These are phyloP conservation scores for Metschnikowia sp. DNA, from an alignment of 805 yeast species.

Conservation along the genomic window DNA sequence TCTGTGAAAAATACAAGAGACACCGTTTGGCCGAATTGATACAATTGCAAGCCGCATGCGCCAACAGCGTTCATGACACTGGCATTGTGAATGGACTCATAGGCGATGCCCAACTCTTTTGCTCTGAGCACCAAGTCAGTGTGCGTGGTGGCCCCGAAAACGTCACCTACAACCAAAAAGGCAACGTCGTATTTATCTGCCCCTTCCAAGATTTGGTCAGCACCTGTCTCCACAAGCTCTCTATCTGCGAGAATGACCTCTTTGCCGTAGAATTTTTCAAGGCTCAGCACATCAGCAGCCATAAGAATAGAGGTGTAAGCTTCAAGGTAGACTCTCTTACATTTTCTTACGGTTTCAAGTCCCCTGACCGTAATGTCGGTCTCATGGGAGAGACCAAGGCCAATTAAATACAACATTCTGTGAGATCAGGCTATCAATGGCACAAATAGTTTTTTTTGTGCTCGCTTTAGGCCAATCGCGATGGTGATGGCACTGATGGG, in stretches of 20 bases:
- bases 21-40: conserved; percentile 96
- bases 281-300: conserved; percentile 76
- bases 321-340: conserved; percentile 90
- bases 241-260: conserved; percentile 87
- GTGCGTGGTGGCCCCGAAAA: conserved; percentile 97
- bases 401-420: conserved; percentile 81
- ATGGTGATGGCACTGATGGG: neutral
- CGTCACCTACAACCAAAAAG: conserved; percentile 94
- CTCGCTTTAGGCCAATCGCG: too few relatives aligned
- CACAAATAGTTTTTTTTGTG: too few relatives aligned
- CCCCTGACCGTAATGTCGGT: conserved; percentile 95
- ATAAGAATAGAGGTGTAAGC: conserved; percentile 93
- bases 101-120: conserved; percentile 72
- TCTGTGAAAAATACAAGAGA: conserved; percentile 95
- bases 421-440: too few relatives aligned
- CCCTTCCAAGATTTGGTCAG: conserved; percentile 74
- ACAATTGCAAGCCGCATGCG: conserved; percentile 92
- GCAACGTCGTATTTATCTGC: conserved; percentile 86
- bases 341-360: conserved; percentile 72
- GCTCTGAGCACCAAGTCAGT: conserved; percentile 92
- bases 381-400: conserved; percentile 86
- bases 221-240: conserved; percentile 87
- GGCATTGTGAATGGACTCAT: conserved; percentile 89
- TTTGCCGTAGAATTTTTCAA: conserved; percentile 83
- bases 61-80: conserved; percentile 98